A percentile compares a stretch with the other conserved stretches of the same genome.
These are phyloP conservation scores for Penicillium sp. DNA, from an alignment of 2,329 filamentous ascomycete species.

Conservation along the genomic window DNA sequence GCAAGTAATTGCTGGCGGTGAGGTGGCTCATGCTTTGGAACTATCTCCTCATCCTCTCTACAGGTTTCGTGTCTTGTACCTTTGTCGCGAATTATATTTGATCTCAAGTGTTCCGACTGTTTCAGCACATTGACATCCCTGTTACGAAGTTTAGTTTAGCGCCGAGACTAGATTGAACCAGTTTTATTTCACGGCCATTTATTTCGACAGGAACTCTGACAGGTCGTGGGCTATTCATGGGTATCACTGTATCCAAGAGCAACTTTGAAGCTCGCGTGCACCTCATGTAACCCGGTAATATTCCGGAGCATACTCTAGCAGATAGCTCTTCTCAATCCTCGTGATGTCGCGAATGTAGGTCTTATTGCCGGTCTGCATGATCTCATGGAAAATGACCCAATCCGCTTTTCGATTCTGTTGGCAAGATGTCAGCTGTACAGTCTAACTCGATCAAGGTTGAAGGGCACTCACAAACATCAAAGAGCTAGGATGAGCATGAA, in stretches of 20 bases:
- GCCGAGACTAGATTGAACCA: not conserved
- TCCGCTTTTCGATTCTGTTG: slow-evolving; percentile 81
- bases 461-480: slow-evolving; percentile 72
- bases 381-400: slow-evolving; percentile 94
- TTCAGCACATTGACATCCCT: not conserved
- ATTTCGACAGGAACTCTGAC: not conserved
- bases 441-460: not conserved
- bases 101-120: not conserved
- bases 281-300: slow-evolving; percentile 67
- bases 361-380: slow-evolving; percentile 86
- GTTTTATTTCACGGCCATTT: not conserved
- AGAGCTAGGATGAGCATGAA: slow-evolving; percentile 88
- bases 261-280: too few relatives aligned
- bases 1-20: too few relatives aligned
- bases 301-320: slow-evolving; percentile 82
- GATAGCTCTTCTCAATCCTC: slow-evolving; percentile 92
- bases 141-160: not conserved
- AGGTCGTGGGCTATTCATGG: not conserved
- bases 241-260: not conserved
- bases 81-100: too few relatives aligned
- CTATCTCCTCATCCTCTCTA: too few relatives aligned
- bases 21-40: too few relatives aligned
- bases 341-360: slow-evolving; percentile 87
- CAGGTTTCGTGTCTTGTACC: too few relatives aligned
- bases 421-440: not conserved